These are phyloP conservation scores for Fusarium sp. DNA, from an alignment of 2,329 filamentous ascomycete species.

Conservation along the genomic window DNA sequence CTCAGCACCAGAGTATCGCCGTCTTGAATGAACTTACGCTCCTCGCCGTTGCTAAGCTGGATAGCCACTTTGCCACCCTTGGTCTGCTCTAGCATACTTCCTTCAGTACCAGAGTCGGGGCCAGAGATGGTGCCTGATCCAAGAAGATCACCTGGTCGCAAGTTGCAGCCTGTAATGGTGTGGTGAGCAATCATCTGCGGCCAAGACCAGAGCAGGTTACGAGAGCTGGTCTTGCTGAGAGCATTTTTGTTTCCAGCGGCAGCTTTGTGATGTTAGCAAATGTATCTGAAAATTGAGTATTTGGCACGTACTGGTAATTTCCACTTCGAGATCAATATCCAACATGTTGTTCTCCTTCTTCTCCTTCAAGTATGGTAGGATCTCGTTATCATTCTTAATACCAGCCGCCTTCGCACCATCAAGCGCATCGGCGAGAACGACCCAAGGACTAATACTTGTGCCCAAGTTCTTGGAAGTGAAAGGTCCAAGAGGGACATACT, in stretches of 20 bases:
- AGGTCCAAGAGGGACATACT: slow-evolving; percentile 71
- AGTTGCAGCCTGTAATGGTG: slow-evolving; percentile 78
- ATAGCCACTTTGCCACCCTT: slow-evolving; percentile 74
- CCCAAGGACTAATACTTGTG: slow-evolving; percentile 71
- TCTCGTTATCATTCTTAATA: slow-evolving; percentile 53
- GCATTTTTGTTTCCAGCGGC: slow-evolving; percentile 45
- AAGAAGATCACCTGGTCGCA: slow-evolving; percentile 79
- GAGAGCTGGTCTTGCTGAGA: slow-evolving; percentile 43
- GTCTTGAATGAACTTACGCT: slow-evolving; percentile 38
- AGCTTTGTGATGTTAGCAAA: slow-evolving; percentile 33
- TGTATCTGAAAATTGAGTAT: rapidly evolving
- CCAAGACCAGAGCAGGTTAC: slow-evolving; percentile 78
- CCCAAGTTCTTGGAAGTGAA: slow-evolving; percentile 72
- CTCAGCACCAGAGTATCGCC: slow-evolving; percentile 64
- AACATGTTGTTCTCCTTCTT: slow-evolving; percentile 53
- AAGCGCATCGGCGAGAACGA: slow-evolving; percentile 70
- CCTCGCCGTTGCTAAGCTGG: slow-evolving; percentile 71
- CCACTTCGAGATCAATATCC: slow-evolving; percentile 54
- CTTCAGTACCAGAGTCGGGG: slow-evolving; percentile 70
- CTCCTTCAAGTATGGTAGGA: slow-evolving; percentile 65
- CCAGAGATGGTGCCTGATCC: slow-evolving; percentile 82
- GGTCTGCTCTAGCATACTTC: slow-evolving; percentile 78
- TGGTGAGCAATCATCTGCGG: slow-evolving; percentile 88
- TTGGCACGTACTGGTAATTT: slow-evolving; percentile 52
- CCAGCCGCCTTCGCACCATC: slow-evolving; percentile 25